Evolutionary conservation across 192 early-diverging fungal species (phyloP).

Genomic region (Coemansia aciculifera): DNA sequence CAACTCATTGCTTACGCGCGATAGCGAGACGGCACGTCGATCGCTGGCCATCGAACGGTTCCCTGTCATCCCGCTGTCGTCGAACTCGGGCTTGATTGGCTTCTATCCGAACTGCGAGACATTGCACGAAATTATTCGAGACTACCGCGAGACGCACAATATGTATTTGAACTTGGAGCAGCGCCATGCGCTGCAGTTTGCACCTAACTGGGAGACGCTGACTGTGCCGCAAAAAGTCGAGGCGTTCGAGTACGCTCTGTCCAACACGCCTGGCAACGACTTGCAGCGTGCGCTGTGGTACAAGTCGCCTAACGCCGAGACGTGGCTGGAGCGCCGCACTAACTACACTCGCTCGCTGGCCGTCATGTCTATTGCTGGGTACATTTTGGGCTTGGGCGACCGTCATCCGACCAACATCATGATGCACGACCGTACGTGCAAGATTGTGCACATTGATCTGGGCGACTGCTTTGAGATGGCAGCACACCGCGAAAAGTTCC

Average conservation of each 20-base stretch:
- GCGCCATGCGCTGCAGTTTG: slow-evolving; percentile 80
- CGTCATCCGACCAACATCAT: slow-evolving; percentile 96
- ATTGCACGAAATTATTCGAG: slow-evolving; percentile 79
- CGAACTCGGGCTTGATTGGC: slow-evolving; percentile 92
- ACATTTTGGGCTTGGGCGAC: slow-evolving; percentile 96
- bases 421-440: slow-evolving; percentile 83
- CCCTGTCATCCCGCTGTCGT: slow-evolving; percentile 91
- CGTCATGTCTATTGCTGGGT: slow-evolving; percentile 98
- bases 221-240: slow-evolving; percentile 88
- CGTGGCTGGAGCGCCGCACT: slow-evolving; percentile 92
- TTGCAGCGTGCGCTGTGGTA: slow-evolving; percentile 91
- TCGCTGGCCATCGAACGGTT: slow-evolving; percentile 89
- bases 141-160: slow-evolving; percentile 80
- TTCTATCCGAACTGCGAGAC: slow-evolving; percentile 91
- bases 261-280: slow-evolving; percentile 89
- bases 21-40: slow-evolving; percentile 86
- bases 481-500: slow-evolving; percentile 89
- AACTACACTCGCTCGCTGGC: slow-evolving; percentile 95
- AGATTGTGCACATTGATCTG: slow-evolving; percentile 97
- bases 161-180: slow-evolving; percentile 87
- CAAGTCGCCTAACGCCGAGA: slow-evolving; percentile 93
- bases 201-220: slow-evolving; percentile 87
- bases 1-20: slow-evolving; percentile 80
- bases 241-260: slow-evolving; percentile 90
- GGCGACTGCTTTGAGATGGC: slow-evolving; percentile 98